Percentiles rank a stretch among this genome's conserved stretches.
Conservation (phyloP, 257 asterid species). For the Nicotiana obtusifolia region DNA sequence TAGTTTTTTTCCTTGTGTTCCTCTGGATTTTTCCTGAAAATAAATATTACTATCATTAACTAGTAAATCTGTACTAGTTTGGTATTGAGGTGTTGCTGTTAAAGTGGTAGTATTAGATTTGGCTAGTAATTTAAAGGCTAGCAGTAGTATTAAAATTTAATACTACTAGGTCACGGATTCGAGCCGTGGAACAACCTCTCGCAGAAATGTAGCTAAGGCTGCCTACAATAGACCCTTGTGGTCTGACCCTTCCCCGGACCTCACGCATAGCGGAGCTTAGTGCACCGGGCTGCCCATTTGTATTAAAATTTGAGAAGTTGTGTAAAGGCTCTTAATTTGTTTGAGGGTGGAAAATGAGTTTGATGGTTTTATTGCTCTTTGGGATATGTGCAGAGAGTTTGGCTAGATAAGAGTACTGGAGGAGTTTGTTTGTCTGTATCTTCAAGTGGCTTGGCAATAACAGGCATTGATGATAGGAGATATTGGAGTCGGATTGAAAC, state of each 20-base stretch:
- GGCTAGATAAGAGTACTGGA: constrained; percentile 75
- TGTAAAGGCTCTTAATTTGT: neutral
- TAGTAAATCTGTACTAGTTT: neutral
- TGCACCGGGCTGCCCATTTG: neutral
- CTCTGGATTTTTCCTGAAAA: neutral
- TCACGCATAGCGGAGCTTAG: no score
- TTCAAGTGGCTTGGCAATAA: constrained; percentile 64
- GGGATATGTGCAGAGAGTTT: constrained; percentile 60
- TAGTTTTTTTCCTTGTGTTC: no score
- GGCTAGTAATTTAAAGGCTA: neutral
- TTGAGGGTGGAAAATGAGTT: neutral
- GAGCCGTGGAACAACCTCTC: no score
- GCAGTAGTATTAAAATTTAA: neutral
- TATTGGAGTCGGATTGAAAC: constrained; percentile 83
- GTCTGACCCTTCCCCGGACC: no score
- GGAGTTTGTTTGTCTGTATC: constrained; percentile 64
- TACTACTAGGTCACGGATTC: no score
- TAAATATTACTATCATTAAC: neutral
- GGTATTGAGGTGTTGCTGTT: neutral
- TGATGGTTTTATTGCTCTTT: constrained; percentile 8
- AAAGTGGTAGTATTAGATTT: neutral
- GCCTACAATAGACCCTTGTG: no score
- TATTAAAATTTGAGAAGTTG: neutral
- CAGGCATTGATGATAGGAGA: constrained; percentile 90
- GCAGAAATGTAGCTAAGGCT: no score